Percentiles rank a stretch among this genome's conserved stretches.
Conservation (phyloP, 2,329 filamentous ascomycete genomes). For the Alternaria novae-zelandiae region DNA sequence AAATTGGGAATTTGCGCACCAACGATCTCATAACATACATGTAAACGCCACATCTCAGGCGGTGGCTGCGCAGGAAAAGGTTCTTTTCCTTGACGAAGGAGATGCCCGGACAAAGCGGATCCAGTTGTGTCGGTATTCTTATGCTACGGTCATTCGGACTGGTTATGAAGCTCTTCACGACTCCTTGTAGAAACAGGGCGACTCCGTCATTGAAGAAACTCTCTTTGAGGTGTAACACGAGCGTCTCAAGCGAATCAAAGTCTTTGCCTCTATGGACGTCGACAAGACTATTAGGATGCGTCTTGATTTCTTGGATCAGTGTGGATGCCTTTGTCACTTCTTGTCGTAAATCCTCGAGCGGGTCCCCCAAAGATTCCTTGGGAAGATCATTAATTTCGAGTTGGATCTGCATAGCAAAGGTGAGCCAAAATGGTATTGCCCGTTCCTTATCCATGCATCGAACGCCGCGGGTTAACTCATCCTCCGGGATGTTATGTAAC, state of each 20-base stretch:
- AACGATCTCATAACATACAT: accelerated
- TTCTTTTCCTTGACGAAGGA: too few relatives aligned
- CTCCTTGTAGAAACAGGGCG: too few relatives aligned
- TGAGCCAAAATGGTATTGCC: too few relatives aligned
- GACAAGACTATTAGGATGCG: background rate
- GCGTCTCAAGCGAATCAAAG: too few relatives aligned
- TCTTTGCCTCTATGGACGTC: background rate
- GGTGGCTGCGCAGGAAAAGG: background rate
- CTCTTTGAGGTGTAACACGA: too few relatives aligned
- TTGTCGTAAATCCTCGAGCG: background rate
- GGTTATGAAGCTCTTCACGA: too few relatives aligned
- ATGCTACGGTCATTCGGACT: too few relatives aligned
- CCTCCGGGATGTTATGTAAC: accelerated
- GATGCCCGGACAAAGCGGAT: too few relatives aligned
- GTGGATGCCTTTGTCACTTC: background rate
- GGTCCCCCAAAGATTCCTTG: background rate
- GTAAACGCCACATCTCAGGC: background rate
- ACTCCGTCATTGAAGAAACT: too few relatives aligned
- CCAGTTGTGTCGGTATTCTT: too few relatives aligned
- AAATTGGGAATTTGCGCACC: accelerated
- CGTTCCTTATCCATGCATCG: too few relatives aligned
- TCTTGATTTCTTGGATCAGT: background rate
- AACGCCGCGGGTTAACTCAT: too few relatives aligned
- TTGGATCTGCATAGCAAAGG: background rate
- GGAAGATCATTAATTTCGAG: background rate